Base-by-base conservation (phyloP, 2,329 filamentous ascomycete genomes). In the Fusarium circinatum region DNA sequence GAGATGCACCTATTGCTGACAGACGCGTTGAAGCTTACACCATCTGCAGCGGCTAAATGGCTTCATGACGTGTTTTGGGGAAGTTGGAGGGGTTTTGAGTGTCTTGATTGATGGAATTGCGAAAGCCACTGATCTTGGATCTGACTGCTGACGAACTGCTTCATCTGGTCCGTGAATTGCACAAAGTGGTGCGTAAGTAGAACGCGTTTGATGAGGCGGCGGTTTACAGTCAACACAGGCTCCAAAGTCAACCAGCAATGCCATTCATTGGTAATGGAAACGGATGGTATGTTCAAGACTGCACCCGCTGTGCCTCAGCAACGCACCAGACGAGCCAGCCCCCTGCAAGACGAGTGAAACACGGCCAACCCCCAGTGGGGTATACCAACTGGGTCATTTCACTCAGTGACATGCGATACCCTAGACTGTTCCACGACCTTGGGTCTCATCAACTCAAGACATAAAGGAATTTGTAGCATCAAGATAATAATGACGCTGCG, bases 1-100 rank as follows among this genome's bases (percentile, higher is more conserved):
- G 10, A 55, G 13, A 17, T n/a, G 26, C 9, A 15, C 26, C 15
- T 24, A 42, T 38, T 59, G 67, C 67, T 70, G 67, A 70, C 67
- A 10, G 44, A 14, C 24, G n/a, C 28, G 15, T 52, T 54, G 1
- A 28, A 47, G 65, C 59, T 65, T 55, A 70, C 59, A 65, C 26
- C 30, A 36, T 26, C 26, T 41, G 12, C 6, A 11, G 14, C 48
- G 52, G 42, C 28, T 65, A 51, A 60, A 44, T 55, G 14, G 45
- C 22, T 17, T 22, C 56, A 61, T 70, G 51, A 56, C 54, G 42
- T 34, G 26, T 13, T 54, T 69, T 45, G 20, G 17, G 34, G 20
- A 7, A 22, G 11, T 17, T 18, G 44, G 51, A 32, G 49, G 24
- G 58, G 14, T 8, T 15, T 34, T 34, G 32, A 34, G 14, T 15